Evolutionary conservation across 1,139 yeast species (phyloP), one percentile per base, ranked within the genome.

Genomic region (Blastobotrys buckinghamii): DNA sequence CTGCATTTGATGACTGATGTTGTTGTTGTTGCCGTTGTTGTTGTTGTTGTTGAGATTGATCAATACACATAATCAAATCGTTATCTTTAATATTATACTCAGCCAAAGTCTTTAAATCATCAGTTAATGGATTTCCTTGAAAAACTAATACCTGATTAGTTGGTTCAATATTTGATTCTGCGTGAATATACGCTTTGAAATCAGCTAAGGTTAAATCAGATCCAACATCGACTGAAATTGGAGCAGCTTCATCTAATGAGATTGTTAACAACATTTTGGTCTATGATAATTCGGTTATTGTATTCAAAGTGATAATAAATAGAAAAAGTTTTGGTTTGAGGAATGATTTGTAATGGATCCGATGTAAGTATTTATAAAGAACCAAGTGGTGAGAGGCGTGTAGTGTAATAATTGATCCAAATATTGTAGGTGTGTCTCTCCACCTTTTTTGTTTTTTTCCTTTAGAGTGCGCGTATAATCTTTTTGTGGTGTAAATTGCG

Each of bases 181-280:
- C 82, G 55, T 82, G 88, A 6, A 90, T 64, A 55, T 84, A 82
- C 0, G 95, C 95, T 53, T 79, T 75, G 58, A 90, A 76, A 63
- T 89, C 96, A 13, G 66, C 74, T 8, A 88, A 64, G 0, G 79
- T 63, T 71, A 89, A 76, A 17, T 83, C 83, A 1, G 71, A 77
- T 2, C 89, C 79, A 2, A 83, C 74, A 48, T 83, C 89, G 1
- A 80, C 74, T 1, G 77, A 63, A 20, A 68, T 50, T 26, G 67
- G 63, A 19, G 64, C 69, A 42, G 52, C 56, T 42, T 56, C 52
- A 33, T 54, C 56, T 44, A 63, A 61, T 1, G 73, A 65, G 12
- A 73, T 64, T 1, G 72, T 65, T 12, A 73, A 48, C 22, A 67
- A 61, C 77, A 72, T 73, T 22, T 22, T 22, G 24, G 4, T 22